Evolutionary conservation across 441 rosid genomes (phyloP).

Genomic region (Populus hybrid): DNA sequence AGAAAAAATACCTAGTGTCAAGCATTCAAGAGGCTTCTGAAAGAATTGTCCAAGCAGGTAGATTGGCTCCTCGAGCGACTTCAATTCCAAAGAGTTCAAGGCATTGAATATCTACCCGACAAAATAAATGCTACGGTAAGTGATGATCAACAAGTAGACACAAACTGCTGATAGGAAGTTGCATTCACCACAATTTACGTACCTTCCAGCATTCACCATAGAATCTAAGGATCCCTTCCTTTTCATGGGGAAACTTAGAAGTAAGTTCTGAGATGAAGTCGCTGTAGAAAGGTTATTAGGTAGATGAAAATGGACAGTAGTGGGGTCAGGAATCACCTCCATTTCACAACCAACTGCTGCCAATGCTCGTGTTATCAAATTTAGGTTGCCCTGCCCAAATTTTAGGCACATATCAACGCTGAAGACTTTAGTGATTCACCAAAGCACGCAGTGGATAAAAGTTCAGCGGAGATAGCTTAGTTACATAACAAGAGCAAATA

Average conservation of each 20-base stretch:
- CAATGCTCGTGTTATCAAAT: constrained; percentile 86
- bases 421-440: background rate
- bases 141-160: constrained; percentile 11
- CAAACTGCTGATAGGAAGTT: constrained; percentile 9
- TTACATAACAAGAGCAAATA: background rate
- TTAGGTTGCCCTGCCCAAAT: constrained; percentile 77
- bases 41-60: constrained; percentile 94
- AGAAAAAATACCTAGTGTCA: constrained; percentile 64
- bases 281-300: constrained; percentile 61
- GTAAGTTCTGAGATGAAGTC: constrained; percentile 66
- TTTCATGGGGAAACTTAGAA: constrained; percentile 74
- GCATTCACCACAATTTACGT: constrained; percentile 28
- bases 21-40: constrained; percentile 84
- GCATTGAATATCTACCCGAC: constrained; percentile 74
- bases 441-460: background rate
- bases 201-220: constrained; percentile 93
- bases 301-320: constrained; percentile 93
- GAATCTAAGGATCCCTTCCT: constrained; percentile 80
- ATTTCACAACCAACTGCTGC: constrained; percentile 83
- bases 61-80: constrained; percentile 95
- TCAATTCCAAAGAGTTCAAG: constrained; percentile 81
- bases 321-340: constrained; percentile 94
- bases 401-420: constrained; percentile 9
- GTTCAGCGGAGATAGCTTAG: background rate
- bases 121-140: constrained; percentile 20